Base-by-base conservation (phyloP, 108 stramenopile species). In the Cylindrotheca fusiformis region DNA sequence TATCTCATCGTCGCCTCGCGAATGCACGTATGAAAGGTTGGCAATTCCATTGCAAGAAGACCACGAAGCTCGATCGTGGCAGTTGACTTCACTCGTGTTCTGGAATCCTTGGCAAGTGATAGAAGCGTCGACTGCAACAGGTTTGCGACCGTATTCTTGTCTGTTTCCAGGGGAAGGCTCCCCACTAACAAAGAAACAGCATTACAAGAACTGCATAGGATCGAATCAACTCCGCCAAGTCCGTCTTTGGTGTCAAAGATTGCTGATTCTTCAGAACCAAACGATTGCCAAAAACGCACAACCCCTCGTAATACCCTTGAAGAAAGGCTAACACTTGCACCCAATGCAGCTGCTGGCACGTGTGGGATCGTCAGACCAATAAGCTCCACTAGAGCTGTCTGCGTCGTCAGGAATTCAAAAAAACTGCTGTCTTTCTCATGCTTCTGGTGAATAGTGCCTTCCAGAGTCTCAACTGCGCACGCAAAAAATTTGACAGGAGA, bases 301-400 rank as follows among this genome's bases (percentile, higher is more conserved):
- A 85, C 55, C 24, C 74, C 76, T 19, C 82, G 72, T 32, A 92
- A 29, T 30, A 73, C 69, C 25, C 91, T 69, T 20, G 73, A 73
- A 5, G 78, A 44, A 0, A 68, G 55, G 0, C 71, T 59, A 21
- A 89, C 75, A 26, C 87, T 76, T 59, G 84, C 52, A 23, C 27
- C 18, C 52, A 84, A 48, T 6, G 80, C 81, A 4, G 66, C 47
- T 12, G 50, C 24, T 4, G 71, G 61, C 20, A 92, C 74, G 57
- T 72, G 75, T 3, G 86, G 84, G 10, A 83, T 31, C 6, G 77
- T 57, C 10, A 58, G 52, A 21, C 75, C 52, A 28, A 89, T 31
- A 8, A 92, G 56, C 30, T 89, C 82, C 70, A 92, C 44, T 44
- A 92, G 44, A 23, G 85, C 72, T 20, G 78, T 52, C 48, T 85